Percentiles rank a stretch among this genome's conserved stretches.
Conservation (phyloP, 1,284 basidiomycete species). For the Trichosporon faecale region DNA sequence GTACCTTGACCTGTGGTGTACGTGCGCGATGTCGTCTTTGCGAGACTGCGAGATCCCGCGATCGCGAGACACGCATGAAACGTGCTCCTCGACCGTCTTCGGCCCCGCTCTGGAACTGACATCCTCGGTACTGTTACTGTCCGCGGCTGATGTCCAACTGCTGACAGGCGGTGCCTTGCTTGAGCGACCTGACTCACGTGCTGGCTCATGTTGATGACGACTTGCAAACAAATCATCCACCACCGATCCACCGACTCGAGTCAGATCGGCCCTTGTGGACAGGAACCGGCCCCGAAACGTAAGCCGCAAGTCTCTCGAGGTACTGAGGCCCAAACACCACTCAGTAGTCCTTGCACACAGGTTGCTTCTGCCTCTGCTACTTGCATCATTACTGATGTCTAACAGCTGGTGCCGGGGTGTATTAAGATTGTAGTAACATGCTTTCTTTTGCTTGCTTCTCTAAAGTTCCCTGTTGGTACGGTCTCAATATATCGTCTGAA, state of each 20-base stretch:
- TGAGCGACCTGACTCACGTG: not conserved
- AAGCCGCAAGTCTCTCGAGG: too few relatives aligned
- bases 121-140: not conserved
- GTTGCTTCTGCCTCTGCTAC: not conserved
- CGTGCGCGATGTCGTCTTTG: too few relatives aligned
- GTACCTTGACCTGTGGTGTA: too few relatives aligned
- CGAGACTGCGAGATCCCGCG: too few relatives aligned
- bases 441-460: not conserved
- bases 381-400: not conserved
- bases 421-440: not conserved
- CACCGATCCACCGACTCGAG: too few relatives aligned
- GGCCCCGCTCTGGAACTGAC: not conserved
- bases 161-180: not conserved
- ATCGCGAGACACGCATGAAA: not conserved
- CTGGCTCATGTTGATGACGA: not conserved
- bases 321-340: not conserved
- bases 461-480: conserved; percentile 3
- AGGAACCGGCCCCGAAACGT: not conserved
- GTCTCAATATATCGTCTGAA: not conserved
- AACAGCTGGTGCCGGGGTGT: not conserved
- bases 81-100: not conserved
- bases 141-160: not conserved
- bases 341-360: not conserved
- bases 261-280: not conserved
- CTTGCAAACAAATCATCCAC: not conserved